Conservation (phyloP, 495 filamentous ascomycete species). For the Staphylotrichum longicolle region DNA sequence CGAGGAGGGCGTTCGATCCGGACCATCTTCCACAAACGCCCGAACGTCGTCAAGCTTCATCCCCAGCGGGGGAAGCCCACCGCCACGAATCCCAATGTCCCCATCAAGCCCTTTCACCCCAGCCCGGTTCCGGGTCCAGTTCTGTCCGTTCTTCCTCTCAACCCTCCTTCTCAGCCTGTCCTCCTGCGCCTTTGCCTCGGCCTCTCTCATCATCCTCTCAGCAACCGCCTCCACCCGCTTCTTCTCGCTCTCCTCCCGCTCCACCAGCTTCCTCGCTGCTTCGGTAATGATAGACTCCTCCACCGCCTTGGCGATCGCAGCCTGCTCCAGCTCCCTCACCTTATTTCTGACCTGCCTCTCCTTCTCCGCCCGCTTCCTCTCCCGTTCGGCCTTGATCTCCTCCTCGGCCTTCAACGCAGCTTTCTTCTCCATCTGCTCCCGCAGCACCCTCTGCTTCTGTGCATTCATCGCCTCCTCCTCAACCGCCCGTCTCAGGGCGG, state of each 20-base stretch:
- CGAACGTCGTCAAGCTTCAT: no score
- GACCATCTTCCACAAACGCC: neutral
- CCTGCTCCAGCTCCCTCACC: neutral
- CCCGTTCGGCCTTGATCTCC: neutral
- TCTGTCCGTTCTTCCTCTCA: neutral
- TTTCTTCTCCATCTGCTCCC: neutral
- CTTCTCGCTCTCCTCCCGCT: neutral
- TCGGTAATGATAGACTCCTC: conserved; percentile 6
- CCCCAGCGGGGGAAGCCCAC: neutral
- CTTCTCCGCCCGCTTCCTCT: neutral
- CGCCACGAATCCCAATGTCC: neutral
- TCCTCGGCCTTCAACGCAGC: neutral
- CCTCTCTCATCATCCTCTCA: neutral
- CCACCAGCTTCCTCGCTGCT: neutral
- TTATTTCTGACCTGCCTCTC: neutral
- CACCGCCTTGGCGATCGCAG: neutral
- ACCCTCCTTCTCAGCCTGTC: conserved; percentile 1
- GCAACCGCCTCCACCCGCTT: neutral
- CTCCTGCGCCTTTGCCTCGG: neutral
- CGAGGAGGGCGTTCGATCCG: neutral
- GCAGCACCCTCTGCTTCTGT: neutral
- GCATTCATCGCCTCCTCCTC: neutral
- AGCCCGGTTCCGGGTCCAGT: neutral
- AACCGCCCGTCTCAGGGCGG: neutral
- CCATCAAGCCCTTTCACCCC: neutral